phyloP scores from a whole-genome alignment of 2,329 filamentous ascomycete species.

The Chaetothyriales sp. region DNA sequence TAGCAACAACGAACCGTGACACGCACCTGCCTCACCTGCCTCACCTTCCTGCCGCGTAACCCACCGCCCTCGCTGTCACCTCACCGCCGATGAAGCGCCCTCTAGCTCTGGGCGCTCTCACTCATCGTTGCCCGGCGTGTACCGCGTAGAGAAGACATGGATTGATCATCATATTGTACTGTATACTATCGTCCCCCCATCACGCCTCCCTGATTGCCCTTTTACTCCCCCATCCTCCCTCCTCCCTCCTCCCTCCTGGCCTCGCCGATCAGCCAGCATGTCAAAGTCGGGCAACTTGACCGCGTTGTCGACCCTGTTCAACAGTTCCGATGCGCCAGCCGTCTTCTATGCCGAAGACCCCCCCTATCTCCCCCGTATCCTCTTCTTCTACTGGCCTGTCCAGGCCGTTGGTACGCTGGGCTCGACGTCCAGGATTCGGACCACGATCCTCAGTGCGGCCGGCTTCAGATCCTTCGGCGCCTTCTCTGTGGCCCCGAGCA shows the following conservation, averaged over 20 bases:
- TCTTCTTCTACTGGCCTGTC: slow-evolving; percentile 85
- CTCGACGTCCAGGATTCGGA: slow-evolving; percentile 85
- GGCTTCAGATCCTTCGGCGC: slow-evolving; percentile 82
- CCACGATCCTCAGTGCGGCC: slow-evolving; percentile 79
- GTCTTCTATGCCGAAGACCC: slow-evolving; percentile 85
- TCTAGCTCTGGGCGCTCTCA: background rate
- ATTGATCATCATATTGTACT: background rate
- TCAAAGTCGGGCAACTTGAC: slow-evolving; percentile 18
- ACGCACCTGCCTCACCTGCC: background rate
- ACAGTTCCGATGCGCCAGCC: slow-evolving; percentile 25
- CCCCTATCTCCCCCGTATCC: slow-evolving; percentile 58
- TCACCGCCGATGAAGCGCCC: background rate
- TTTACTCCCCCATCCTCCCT: background rate
- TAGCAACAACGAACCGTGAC: background rate
- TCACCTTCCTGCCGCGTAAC: background rate
- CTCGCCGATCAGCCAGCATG: slow-evolving; percentile 6
- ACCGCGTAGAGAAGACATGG: background rate
- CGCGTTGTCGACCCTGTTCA: slow-evolving; percentile 15
- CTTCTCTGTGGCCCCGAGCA: slow-evolving; percentile 84
- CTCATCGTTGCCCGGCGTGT: background rate
- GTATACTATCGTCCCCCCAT: background rate
- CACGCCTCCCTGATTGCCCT: background rate
- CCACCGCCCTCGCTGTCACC: background rate
- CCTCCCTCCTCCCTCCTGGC: background rate
- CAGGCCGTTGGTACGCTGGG: slow-evolving; percentile 74